Conservation (phyloP, 345 rosid species). For the Brassica carinata region DNA sequence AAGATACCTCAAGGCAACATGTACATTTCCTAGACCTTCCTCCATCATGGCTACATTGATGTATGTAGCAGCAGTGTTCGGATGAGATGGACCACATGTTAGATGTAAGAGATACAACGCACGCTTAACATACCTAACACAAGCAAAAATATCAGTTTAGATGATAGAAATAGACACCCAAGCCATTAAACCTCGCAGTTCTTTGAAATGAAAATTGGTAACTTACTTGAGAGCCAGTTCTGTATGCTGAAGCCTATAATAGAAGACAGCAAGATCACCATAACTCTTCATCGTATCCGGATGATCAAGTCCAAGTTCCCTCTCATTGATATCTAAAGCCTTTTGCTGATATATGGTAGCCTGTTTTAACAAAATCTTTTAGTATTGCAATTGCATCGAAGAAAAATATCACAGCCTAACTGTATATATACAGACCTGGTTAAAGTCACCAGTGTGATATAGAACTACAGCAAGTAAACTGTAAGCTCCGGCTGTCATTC, state of each 20-base stretch:
- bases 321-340: slow-evolving; percentile 98
- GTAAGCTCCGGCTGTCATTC: slow-evolving; percentile 99
- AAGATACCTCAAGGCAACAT: slow-evolving; percentile 96
- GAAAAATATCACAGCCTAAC: slow-evolving; percentile 26
- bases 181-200: slow-evolving; percentile 18
- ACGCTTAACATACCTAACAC: slow-evolving; percentile 92
- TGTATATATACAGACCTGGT: slow-evolving; percentile 62
- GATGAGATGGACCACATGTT: slow-evolving; percentile 98
- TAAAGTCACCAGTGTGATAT: slow-evolving; percentile 99
- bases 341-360: slow-evolving; percentile 98
- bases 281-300: slow-evolving; percentile 99
- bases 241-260: slow-evolving; percentile 97
- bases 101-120: slow-evolving; percentile 94
- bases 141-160: slow-evolving; percentile 15
- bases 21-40: slow-evolving; percentile 99
- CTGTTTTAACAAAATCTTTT: slow-evolving; percentile 49
- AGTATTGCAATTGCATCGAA: slow-evolving; percentile 22
- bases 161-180: slow-evolving; percentile 11
- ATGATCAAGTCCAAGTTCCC: slow-evolving; percentile 98
- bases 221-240: slow-evolving; percentile 97
- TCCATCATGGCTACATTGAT: slow-evolving; percentile 99
- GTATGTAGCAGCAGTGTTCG: slow-evolving; percentile 98
- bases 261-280: slow-evolving; percentile 99
- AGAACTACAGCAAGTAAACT: slow-evolving; percentile 98
- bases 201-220: slow-evolving; percentile 23